Evolutionary conservation across 768 basidiomycete genomes (phyloP), one percentile per base, ranked within the genome.

Genomic region (Xerocomus spinulosus): DNA sequence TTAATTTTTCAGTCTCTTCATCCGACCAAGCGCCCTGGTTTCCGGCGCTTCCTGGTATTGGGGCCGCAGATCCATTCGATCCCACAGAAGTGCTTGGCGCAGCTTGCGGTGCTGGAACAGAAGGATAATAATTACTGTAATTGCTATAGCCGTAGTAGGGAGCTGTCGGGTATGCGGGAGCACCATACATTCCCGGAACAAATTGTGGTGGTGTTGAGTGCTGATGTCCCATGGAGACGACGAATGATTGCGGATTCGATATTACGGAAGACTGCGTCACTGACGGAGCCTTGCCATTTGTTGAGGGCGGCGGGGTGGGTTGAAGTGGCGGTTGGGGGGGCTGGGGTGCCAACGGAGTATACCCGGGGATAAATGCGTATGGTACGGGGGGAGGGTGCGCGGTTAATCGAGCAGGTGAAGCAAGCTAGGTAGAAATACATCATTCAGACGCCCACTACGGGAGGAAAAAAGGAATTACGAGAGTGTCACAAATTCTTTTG

Each of bases 21-120:
- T 87, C 83, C 3, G 84, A 78, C 89, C 88, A 91, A 7, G 84
- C 74, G 0, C 86, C 87, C 42, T 84, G 82, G 45, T 81, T 81
- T 50, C 78, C 76, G 18, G 64, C 71, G 25, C 58, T 67, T 34
- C 58, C 62, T 5, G 55, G 55, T 37, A 54, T 47, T 2, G 51
- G 45, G 15, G 48, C 55, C 0, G 41, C 35, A 28, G 58, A 42
- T 51, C 49, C 39, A 56, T 63, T 59, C 26, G 59, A 53, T 42
- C 58, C 55, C 15, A 68, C 58, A 49, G 65, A 51, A 21, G 56
- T 51, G 32, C 58, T 59, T 15, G 62, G 55, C 14, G 58, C 60
- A 42, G 66, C 52, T 51, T 54, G 59, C 10, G 59, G 34, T 14
- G 53, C 36, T 34, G 50, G 59, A 33, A 45, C 51, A 20, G 67